Evolutionary conservation across 768 basidiomycete species (phyloP).

Genomic region (Royoungia palumana): DNA sequence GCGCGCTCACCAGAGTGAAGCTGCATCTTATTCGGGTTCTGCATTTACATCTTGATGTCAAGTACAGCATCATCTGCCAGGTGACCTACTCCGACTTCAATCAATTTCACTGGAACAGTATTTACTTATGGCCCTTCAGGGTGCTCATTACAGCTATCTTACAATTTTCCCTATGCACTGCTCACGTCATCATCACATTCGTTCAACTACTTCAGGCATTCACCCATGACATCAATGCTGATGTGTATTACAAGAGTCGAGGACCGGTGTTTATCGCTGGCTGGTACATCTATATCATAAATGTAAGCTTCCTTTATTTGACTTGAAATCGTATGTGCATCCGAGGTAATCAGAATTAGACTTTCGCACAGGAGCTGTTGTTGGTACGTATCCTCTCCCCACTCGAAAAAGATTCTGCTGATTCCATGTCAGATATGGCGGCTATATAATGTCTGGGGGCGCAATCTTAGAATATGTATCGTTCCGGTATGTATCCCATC

Average conservation of each 20-base stretch:
- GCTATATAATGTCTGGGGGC: constrained; percentile 18
- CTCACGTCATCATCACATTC: constrained; percentile 12
- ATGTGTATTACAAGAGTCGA: constrained; percentile 7
- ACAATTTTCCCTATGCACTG: constrained; percentile 15
- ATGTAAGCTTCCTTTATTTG: constrained; percentile 10
- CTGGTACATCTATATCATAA: constrained; percentile 19
- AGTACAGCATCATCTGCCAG: constrained; percentile 3
- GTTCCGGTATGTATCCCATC: constrained; percentile 11
- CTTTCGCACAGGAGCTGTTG: constrained; percentile 17
- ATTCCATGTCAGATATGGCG: constrained; percentile 20
- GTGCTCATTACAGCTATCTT: constrained; percentile 12
- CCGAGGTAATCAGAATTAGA: constrained; percentile 1
- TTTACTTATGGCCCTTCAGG: neutral
- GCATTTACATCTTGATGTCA: constrained; percentile 5
- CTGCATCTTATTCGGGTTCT: constrained; percentile 14
- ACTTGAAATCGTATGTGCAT: neutral
- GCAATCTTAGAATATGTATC: constrained; percentile 6
- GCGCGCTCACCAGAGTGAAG: constrained; percentile 1
- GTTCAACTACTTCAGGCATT: constrained; percentile 18
- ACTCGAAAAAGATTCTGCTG: neutral
- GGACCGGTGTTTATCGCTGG: constrained; percentile 8
- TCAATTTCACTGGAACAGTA: neutral
- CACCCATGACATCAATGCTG: neutral
- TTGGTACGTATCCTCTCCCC: constrained; percentile 4
- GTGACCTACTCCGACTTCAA: neutral